Base-by-base conservation (phyloP, 306 rosid species). In the Senna tora region DNA sequence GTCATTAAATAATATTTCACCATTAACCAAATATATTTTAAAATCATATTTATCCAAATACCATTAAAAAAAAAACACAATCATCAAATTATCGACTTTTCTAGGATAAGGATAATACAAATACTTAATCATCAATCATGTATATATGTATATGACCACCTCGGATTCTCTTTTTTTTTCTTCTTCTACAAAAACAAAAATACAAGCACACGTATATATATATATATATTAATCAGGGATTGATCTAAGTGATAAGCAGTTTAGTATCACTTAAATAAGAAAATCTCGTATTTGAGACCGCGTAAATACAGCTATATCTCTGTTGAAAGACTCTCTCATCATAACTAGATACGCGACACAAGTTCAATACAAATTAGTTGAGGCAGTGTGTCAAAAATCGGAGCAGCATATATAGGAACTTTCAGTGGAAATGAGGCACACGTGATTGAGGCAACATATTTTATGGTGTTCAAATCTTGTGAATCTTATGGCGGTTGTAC, bases 371-470 rank as follows among this genome's bases (percentile, higher is more conserved):
- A n/a, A n/a, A n/a, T n/a, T n/a, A n/a, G n/a, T n/a, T n/a, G n/a
- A n/a, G n/a, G n/a, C n/a, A n/a, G n/a, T n/a, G n/a, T n/a, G n/a
- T n/a, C n/a, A n/a, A n/a, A n/a, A n/a, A n/a, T n/a, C n/a, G n/a
- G n/a, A n/a, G n/a, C n/a, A n/a, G n/a, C n/a, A n/a, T n/a, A 14
- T 51, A 9, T 19, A 20, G 69, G 76, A 72, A 77, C 63, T 38
- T 81, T 77, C 78, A 62, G 50, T 2, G 67, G 57, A 76, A 69
- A 57, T 41, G 54, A 68, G 78, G 74, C 56, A 60, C 78, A 81
- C 84, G 78, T 76, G 78, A 59, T 39, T 49, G 58, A 66, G 56
- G 75, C 78, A 76, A 76, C 76, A 72, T 76, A 76, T 60, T 71
- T 59, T 76, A 72, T 67, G 59, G 21, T 17, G 64, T 65, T 81